Conservation (phyloP, 2,329 filamentous ascomycete genomes). For the Ceratocystis huliohia region DNA sequence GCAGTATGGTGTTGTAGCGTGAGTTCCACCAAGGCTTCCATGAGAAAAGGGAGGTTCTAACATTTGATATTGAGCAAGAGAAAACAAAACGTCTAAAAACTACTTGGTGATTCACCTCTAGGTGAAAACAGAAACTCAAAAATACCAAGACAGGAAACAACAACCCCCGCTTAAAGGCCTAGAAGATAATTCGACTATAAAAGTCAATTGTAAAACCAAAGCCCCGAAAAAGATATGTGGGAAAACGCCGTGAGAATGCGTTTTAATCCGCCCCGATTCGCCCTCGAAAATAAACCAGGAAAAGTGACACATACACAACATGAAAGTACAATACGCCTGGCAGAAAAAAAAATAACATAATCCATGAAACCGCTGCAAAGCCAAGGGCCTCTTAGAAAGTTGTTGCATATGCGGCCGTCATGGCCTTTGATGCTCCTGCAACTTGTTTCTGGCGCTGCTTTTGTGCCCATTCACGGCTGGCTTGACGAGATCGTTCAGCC, state of each 20-base stretch:
- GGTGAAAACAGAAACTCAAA: background rate
- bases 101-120: background rate
- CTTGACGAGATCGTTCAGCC: constrained; percentile 46
- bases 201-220: background rate
- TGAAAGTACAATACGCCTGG: background rate
- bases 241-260: background rate
- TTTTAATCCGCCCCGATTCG: background rate
- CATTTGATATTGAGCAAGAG: background rate
- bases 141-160: background rate
- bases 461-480: constrained; percentile 51
- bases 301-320: background rate
- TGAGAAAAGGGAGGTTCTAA: background rate
- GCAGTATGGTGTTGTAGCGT: no score
- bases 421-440: constrained; percentile 17
- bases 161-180: background rate
- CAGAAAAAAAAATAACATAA: background rate
- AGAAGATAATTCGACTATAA: background rate
- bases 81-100: constrained; percentile 1
- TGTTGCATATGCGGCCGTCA: background rate
- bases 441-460: constrained; percentile 37
- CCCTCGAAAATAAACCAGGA: background rate
- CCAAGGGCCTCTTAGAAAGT: background rate
- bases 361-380: background rate
- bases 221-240: background rate
- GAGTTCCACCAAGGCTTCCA: background rate